phyloP scores from a whole-genome alignment of 345 rosid genomes.

The Tarenaya hassleriana region DNA sequence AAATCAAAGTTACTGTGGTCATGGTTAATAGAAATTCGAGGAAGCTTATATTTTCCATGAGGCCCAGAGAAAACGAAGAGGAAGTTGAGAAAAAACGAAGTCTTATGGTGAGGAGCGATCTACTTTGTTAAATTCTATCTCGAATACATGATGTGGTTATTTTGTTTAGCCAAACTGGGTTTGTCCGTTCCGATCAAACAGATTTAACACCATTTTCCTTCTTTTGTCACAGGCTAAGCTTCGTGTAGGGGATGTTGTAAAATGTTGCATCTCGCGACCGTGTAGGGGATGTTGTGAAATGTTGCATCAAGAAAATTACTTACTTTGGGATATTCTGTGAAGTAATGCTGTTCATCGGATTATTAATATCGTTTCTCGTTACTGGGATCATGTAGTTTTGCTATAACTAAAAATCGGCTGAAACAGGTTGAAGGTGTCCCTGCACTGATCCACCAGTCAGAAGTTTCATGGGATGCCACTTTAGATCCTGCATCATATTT shows the following conservation, averaged over 20 bases:
- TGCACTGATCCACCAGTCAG: constrained; percentile 87
- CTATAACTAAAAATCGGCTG: constrained; percentile 13
- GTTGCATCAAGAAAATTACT: constrained; percentile 80
- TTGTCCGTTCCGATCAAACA: no score
- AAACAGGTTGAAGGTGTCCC: constrained; percentile 79
- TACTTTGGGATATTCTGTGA: constrained; percentile 92
- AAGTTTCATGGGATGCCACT: constrained; percentile 96
- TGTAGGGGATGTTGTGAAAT: constrained; percentile 82
- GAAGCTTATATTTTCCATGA: constrained; percentile 75
- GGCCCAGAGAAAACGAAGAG: constrained; percentile 73
- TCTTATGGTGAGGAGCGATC: constrained; percentile 62
- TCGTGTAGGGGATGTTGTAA: constrained; percentile 74
- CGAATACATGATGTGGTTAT: no score
- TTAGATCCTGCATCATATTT: constrained; percentile 77
- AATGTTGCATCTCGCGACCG: no score
- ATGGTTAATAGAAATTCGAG: constrained; percentile 56
- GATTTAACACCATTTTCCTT: background rate
- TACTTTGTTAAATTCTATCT: background rate
- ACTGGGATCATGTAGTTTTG: background rate
- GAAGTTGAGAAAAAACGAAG: constrained; percentile 62
- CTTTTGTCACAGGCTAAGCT: constrained; percentile 61
- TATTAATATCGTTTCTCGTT: no score
- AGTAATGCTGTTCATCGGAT: no score
- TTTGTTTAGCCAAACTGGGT: no score
- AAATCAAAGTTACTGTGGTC: constrained; percentile 50